Evolutionary conservation across 2,329 filamentous ascomycete species (phyloP).

Genomic region (Xylariaceae sp.): DNA sequence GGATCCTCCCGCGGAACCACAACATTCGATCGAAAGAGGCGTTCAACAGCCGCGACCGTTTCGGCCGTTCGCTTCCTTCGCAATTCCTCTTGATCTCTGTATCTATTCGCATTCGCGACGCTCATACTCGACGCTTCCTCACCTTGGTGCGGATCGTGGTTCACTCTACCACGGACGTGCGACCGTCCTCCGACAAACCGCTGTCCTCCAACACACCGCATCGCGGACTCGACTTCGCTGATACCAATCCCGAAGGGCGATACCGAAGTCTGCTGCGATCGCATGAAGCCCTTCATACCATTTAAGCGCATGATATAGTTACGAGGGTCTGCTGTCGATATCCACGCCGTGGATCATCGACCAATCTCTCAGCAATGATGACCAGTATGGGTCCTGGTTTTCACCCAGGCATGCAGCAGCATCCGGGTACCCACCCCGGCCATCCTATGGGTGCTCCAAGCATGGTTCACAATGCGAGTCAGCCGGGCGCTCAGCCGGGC

Average conservation of each 20-base stretch:
- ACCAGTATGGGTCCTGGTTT: constrained; percentile 60
- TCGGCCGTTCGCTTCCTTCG: not conserved
- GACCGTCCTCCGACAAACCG: not conserved
- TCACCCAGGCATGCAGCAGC: constrained; percentile 68
- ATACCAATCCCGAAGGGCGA: too few species aligned
- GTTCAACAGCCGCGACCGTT: constrained; percentile 1
- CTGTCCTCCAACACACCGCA: not conserved
- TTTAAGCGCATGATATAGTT: constrained; percentile 44
- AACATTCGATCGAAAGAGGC: constrained; percentile 1
- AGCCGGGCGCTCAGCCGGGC: constrained; percentile 62
- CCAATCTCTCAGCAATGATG: constrained; percentile 56
- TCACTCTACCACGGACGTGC: not conserved
- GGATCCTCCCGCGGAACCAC: constrained; percentile 9
- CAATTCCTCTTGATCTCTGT: constrained; percentile 1
- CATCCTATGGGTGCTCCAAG: constrained; percentile 57
- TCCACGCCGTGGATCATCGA: constrained; percentile 58
- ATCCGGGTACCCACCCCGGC: constrained; percentile 62
- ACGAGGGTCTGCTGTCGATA: constrained; percentile 45
- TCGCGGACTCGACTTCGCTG: too few species aligned
- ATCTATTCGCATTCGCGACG: not conserved
- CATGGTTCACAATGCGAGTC: constrained; percentile 65
- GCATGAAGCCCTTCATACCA: not conserved
- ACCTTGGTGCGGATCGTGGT: too few species aligned
- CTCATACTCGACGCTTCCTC: not conserved
- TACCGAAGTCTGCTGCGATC: constrained; percentile 7